Base-by-base conservation (phyloP, 805 yeast species). In the Zygotorulaspora sp. region DNA sequence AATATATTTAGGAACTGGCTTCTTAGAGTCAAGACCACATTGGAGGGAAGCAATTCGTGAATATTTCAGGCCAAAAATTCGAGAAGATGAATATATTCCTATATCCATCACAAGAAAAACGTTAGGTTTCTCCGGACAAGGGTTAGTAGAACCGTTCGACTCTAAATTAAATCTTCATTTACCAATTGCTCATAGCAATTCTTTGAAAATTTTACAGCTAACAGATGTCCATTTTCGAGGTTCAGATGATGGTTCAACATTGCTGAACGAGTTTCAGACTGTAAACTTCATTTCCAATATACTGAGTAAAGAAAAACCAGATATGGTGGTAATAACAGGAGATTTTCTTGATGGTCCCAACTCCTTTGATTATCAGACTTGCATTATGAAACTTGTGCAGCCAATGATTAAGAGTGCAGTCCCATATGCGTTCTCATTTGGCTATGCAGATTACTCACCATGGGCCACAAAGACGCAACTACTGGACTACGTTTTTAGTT, bases 241-340 rank as follows among this genome's bases (percentile, higher is more conserved):
- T 10, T 75, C 83, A 1, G 79, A 78, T 49, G 79, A 77, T 47
- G 65, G 55, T n/a, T 77, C 78, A 7, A 50, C 51, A 6, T 15
- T 32, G 0, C 55, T 51, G 2, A 57, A 59, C 4, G 58, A 65
- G 10, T 66, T 66, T 4, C 66, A 72, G 38, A 77, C 84, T 0
- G 49, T 71, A 28, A 49, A 57, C 15, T 79, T 79, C 50, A 54
- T 80, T 11, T 63, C 73, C n/a, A 53, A 57, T 15, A 78, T 76
- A 0, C 57, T 80, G 29, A 76, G 72, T 35, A 14, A 66, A 2
- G 86, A 80, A 48, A 50, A 63, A 16, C 88, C 86, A 0, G 80
- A 80, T 52, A 54, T 80, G 17, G 82, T 78, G 2, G 78, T 78
- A 0, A 50, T 80, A 32, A 75, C 84, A 0, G 88, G 88, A 11